phyloP scores from a whole-genome alignment of 208 protist species.

The Trichomonas tenax region DNA sequence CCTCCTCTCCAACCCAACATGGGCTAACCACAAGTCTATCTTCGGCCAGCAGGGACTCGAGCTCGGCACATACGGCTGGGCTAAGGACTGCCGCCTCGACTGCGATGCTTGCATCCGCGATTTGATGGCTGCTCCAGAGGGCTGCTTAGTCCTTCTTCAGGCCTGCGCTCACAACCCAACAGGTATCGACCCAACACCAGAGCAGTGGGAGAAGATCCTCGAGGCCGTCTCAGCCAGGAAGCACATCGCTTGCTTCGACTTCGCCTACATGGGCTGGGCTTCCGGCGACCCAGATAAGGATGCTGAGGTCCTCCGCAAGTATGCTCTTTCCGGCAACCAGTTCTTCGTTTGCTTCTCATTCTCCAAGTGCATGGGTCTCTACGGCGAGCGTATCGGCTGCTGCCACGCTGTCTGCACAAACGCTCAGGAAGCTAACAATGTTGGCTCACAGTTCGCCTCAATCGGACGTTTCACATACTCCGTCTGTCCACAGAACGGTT shows the following conservation, averaged over 20 bases:
- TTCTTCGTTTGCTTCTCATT: conserved; percentile 21
- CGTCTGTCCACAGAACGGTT: neutral
- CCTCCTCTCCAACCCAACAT: conserved; percentile 57
- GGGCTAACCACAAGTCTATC: conserved; percentile 50
- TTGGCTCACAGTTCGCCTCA: neutral
- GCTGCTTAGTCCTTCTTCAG: conserved; percentile 76
- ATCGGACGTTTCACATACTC: neutral
- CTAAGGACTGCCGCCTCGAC: conserved; percentile 53
- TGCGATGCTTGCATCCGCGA: conserved; percentile 61
- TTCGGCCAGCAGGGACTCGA: conserved; percentile 34
- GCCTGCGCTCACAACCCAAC: conserved; percentile 95
- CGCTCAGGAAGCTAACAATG: neutral
- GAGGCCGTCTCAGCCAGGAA: conserved; percentile 45
- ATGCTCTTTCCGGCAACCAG: neutral
- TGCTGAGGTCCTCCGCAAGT: conserved; percentile 31
- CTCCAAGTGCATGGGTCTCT: conserved; percentile 31
- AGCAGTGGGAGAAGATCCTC: conserved; percentile 77
- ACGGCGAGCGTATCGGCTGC: conserved; percentile 27
- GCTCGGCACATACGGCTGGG: conserved; percentile 59
- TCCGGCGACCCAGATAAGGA: conserved; percentile 80
- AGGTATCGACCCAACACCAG: conserved; percentile 76
- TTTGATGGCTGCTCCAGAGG: conserved; percentile 46
- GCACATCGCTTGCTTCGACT: conserved; percentile 81
- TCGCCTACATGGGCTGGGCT: conserved; percentile 72
- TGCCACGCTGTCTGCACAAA: neutral